Conservation (phyloP, 345 rosid genomes). For the Cardamine resedifolia region DNA sequence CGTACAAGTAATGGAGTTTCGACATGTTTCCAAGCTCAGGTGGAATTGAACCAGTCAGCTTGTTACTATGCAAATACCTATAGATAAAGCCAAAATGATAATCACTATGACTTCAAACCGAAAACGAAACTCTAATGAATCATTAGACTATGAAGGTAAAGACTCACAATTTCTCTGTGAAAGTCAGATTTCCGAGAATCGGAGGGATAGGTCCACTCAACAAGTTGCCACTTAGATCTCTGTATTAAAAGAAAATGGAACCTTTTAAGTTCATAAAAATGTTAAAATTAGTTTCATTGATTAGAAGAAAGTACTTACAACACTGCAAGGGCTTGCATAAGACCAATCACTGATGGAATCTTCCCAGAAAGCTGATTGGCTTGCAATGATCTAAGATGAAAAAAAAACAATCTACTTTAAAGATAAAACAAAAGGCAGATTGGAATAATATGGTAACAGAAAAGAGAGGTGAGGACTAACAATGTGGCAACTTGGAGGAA, state of each 20-base stretch:
- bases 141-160: conserved; percentile 1
- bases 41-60: conserved; percentile 78
- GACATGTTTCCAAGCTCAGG: conserved; percentile 98
- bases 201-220: conserved; percentile 90
- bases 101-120: not conserved
- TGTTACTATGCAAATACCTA: conserved; percentile 87
- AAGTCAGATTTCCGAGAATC: conserved; percentile 82
- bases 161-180: conserved; percentile 82
- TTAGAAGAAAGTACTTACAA: conserved; percentile 56
- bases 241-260: conserved; percentile 27
- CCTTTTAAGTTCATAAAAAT: not conserved
- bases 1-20: conserved; percentile 90
- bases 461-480: conserved; percentile 47
- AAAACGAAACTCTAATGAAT: not conserved
- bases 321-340: conserved; percentile 99
- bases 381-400: conserved; percentile 81
- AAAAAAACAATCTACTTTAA: not conserved
- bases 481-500: conserved; percentile 98
- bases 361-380: conserved; percentile 75
- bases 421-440: conserved; percentile 6
- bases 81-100: conserved; percentile 14
- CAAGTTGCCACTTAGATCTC: conserved; percentile 88
- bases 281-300: not conserved
- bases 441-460: not conserved
- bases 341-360: conserved; percentile 94